Percentiles rank a stretch among this genome's conserved stretches.
These are phyloP conservation scores for Pleoardoris graminearum DNA, from an alignment of 2,329 filamentous ascomycete species.

Conservation along the genomic window DNA sequence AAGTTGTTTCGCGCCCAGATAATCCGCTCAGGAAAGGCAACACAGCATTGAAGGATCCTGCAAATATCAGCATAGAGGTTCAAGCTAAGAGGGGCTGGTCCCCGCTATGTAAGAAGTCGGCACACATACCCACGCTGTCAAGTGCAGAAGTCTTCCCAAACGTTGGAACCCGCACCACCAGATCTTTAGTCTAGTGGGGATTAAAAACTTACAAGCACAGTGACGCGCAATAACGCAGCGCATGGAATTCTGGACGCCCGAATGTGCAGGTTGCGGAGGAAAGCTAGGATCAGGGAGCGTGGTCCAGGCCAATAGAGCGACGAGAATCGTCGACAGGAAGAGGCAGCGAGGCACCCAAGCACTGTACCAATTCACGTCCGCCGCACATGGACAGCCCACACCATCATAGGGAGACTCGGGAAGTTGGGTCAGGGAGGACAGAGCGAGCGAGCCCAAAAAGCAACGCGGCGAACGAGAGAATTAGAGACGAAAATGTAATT, in stretches of 20 bases:
- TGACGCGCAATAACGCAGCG: constrained; percentile 39
- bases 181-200: constrained; percentile 34
- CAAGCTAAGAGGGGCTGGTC: constrained; percentile 25
- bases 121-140: constrained; percentile 34
- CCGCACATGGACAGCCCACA: constrained; percentile 31
- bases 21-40: constrained; percentile 25
- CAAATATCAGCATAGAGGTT: constrained; percentile 31
- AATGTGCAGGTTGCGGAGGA: constrained; percentile 31
- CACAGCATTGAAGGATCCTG: constrained; percentile 37
- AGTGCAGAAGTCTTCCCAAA: constrained; percentile 37
- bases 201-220: constrained; percentile 37
- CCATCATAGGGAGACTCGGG: constrained; percentile 20
- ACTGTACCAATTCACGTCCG: constrained; percentile 26
- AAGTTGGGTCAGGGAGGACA: constrained; percentile 33
- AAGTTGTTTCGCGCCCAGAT: constrained; percentile 31
- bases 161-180: constrained; percentile 42
- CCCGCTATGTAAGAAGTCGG: constrained; percentile 22
- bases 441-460: constrained; percentile 35
- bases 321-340: constrained; percentile 20
- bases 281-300: constrained; percentile 31
- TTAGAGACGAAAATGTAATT: constrained; percentile 38
- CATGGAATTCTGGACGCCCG: constrained; percentile 36
- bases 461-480: constrained; percentile 36
- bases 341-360: constrained; percentile 28
- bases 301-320: constrained; percentile 25